Evolutionary conservation across 352 stramenopile genomes (phyloP).

Genomic region (Blastocystis sp.): DNA sequence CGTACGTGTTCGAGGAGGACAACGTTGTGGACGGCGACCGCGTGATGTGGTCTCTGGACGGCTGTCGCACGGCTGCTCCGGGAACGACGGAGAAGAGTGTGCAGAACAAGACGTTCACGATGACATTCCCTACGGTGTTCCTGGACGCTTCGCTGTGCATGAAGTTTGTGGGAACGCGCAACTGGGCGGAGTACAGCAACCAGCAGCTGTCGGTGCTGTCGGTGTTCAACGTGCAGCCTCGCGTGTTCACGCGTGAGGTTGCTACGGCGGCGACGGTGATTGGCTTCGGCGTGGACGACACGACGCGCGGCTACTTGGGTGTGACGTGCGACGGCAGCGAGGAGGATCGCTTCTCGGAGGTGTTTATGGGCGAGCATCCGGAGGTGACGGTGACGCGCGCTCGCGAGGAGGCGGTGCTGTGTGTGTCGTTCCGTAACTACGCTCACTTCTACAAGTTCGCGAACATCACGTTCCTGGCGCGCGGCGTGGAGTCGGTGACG

Average conservation of each 20-base stretch:
- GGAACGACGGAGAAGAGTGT: slow-evolving; percentile 14
- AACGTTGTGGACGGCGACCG: slow-evolving; percentile 23
- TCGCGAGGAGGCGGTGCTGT: neutral
- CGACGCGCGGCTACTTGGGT: neutral
- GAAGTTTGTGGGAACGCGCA: slow-evolving; percentile 41
- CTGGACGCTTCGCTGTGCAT: slow-evolving; percentile 9
- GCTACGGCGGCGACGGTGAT: neutral
- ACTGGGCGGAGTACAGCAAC: slow-evolving; percentile 26
- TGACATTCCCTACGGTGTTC: slow-evolving; percentile 18
- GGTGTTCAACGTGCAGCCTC: slow-evolving; percentile 48
- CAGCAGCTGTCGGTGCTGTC: slow-evolving; percentile 44
- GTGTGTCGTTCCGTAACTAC: slow-evolving; percentile 12
- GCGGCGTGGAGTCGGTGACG: slow-evolving; percentile 1
- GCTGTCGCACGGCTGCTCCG: neutral
- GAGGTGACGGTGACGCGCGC: neutral
- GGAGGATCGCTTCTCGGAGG: neutral
- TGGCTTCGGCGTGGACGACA: neutral
- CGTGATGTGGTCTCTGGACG: slow-evolving; percentile 48
- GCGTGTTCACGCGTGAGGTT: slow-evolving; percentile 24
- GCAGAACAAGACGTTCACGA: slow-evolving; percentile 14
- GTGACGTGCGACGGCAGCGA: neutral
- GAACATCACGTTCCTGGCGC: slow-evolving; percentile 35
- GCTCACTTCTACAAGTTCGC: slow-evolving; percentile 10
- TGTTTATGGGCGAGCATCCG: neutral
- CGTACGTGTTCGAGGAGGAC: slow-evolving; percentile 32